phyloP scores from a whole-genome alignment of 1,284 basidiomycete species.

The Naganishia sp. region DNA sequence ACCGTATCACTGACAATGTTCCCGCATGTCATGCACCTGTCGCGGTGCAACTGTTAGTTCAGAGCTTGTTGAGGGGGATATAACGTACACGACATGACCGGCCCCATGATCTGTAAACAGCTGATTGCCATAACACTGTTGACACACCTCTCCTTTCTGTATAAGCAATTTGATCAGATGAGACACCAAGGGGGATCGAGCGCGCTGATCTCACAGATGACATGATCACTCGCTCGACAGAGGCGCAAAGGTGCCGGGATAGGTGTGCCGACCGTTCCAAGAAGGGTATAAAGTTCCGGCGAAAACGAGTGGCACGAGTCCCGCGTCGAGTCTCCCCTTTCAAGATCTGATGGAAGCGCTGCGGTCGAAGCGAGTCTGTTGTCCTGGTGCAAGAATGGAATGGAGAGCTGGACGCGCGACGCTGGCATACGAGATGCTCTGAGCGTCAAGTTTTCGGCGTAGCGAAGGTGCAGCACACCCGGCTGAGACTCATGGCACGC shows the following conservation, averaged over 20 bases:
- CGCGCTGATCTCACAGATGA: conserved; percentile 8
- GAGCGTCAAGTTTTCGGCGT: conserved; percentile 18
- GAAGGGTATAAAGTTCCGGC: too few species aligned
- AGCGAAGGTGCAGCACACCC: conserved; percentile 18
- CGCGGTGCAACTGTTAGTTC: not conserved
- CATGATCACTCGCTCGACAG: not conserved
- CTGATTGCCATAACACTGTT: conserved; percentile 24
- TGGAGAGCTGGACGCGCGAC: not conserved
- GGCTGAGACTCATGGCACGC: conserved; percentile 16
- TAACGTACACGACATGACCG: conserved; percentile 22
- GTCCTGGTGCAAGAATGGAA: too few species aligned
- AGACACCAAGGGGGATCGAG: too few species aligned
- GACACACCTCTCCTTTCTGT: conserved; percentile 14
- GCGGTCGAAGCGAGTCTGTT: too few species aligned
- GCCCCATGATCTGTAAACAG: conserved; percentile 21
- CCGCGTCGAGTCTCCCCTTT: too few species aligned
- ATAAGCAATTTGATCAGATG: not conserved
- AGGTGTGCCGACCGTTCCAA: not conserved
- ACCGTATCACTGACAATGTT: conserved; percentile 91
- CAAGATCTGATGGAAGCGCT: too few species aligned
- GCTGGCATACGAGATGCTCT: not conserved
- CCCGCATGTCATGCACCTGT: conserved; percentile 73
- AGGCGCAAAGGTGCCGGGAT: not conserved
- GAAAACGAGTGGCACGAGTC: too few species aligned
- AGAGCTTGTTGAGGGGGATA: not conserved